Evolutionary conservation across 768 basidiomycete species (phyloP).

Genomic region (Pisolithus albus): DNA sequence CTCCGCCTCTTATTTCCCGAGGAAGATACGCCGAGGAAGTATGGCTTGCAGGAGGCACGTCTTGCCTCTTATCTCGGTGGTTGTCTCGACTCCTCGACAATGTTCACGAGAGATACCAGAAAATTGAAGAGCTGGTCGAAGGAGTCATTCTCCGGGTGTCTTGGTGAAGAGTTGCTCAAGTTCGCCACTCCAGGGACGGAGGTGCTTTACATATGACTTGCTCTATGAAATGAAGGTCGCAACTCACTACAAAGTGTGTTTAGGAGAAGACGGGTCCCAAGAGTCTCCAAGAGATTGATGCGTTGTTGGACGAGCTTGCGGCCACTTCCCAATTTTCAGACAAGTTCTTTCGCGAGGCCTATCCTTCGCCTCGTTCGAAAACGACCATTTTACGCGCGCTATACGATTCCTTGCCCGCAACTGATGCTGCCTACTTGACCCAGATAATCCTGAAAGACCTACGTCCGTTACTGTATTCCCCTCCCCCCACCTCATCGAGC

Average conservation of each 20-base stretch:
- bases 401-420: conserved; percentile 53
- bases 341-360: conserved; percentile 33
- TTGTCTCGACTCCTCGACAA: conserved; percentile 36
- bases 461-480: conserved; percentile 69
- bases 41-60: conserved; percentile 61
- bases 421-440: conserved; percentile 61
- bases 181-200: conserved; percentile 31
- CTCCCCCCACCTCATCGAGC: conserved; percentile 40
- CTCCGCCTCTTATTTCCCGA: conserved; percentile 84
- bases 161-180: conserved; percentile 59
- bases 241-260: conserved; percentile 5
- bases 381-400: conserved; percentile 43
- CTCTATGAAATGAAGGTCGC: background rate
- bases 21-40: conserved; percentile 64
- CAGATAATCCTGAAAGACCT: conserved; percentile 90
- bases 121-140: conserved; percentile 34
- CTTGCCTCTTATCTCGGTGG: conserved; percentile 48
- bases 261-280: conserved; percentile 24
- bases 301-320: conserved; percentile 70
- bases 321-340: conserved; percentile 57
- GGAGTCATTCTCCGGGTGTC: conserved; percentile 50
- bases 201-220: conserved; percentile 16
- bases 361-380: conserved; percentile 28
- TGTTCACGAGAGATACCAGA: conserved; percentile 18
- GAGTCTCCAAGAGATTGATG: conserved; percentile 47